Evolutionary conservation across 345 rosid species (phyloP), one percentile per base, ranked within the genome.

Genomic region (Acer campestre): DNA sequence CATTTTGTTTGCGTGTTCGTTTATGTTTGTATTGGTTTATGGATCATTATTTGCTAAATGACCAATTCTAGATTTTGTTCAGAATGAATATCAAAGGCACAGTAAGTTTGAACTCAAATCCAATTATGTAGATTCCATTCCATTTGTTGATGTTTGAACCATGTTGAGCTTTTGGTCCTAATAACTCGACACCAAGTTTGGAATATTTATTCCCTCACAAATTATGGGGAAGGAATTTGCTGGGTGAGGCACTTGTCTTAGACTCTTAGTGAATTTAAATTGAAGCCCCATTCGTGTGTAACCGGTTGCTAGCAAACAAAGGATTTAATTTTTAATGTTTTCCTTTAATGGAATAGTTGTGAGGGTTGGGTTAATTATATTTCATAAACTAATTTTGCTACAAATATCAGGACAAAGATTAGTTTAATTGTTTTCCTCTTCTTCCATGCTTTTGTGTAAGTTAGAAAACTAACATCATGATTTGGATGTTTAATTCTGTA

Each of bases 401-500:
- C 10, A 38, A 56, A 20, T 72, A 38, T 10, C 4, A 42, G 68
- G 38, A 62, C 0, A 73, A 55, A 20, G 49, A 59, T 58, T 48
- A 7, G 12, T 42, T 68, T 10, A 17, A n/a, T n/a, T 56, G 61
- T 25, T 66, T 65, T 11, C 12, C 70, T 66, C 23, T 66, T 7
- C 25, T 51, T 75, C 14, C 8, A 18, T 65, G 49, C 67, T 42
- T 27, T 12, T 18, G 9, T 16, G 48, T 71, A 42, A 61, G 31
- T 22, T 27, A 29, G 44, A 62, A 67, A 65, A 44, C 48, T 77
- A 18, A 58, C 25, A 42, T 64, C 46, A 12, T 68, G 46, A 4
- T 61, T 82, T 78, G 65, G 53, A 66, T 68, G 40, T 65, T 79
- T 61, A n/a, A 23, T 71, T 75, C 59, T 83, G 51, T 76, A 71